Percentiles rank a stretch among this genome's conserved stretches.
phyloP scores from a whole-genome alignment of 495 filamentous ascomycete species.

The Letharia columbiana region DNA sequence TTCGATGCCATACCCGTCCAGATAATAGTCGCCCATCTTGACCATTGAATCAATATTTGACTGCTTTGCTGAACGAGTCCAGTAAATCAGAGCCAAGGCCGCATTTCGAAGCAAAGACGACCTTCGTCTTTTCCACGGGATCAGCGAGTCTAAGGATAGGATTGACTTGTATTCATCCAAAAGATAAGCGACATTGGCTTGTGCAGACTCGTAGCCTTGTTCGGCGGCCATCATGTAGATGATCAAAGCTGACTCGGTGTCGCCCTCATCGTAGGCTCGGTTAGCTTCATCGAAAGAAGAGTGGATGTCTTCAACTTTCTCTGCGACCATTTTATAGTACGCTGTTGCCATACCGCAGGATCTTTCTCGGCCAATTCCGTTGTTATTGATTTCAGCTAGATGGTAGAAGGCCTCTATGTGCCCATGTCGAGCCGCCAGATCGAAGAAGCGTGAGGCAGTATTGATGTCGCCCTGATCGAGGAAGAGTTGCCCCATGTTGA shows the following conservation, averaged over 20 bases:
- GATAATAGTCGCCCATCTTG: conserved; percentile 98
- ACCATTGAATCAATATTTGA: conserved; percentile 87
- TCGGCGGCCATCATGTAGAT: conserved; percentile 88
- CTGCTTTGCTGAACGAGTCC: conserved; percentile 93
- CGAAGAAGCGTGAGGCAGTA: conserved; percentile 78
- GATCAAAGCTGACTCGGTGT: conserved; percentile 75
- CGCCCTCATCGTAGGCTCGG: conserved; percentile 70
- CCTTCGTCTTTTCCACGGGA: conserved; percentile 39
- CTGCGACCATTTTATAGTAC: conserved; percentile 93
- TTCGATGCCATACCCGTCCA: conserved; percentile 65
- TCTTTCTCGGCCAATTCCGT: conserved; percentile 70
- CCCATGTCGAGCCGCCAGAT: conserved; percentile 78
- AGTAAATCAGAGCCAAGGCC: conserved; percentile 78
- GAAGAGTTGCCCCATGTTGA: conserved; percentile 75
- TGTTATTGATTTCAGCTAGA: conserved; percentile 79
- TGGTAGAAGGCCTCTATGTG: conserved; percentile 94
- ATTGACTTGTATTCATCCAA: conserved; percentile 72
- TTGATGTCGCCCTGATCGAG: conserved; percentile 78
- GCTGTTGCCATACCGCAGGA: conserved; percentile 72
- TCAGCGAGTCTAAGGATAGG: conserved; percentile 40
- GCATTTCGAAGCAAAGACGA: conserved; percentile 57
- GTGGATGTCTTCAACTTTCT: conserved; percentile 76
- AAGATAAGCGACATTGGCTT: conserved; percentile 89
- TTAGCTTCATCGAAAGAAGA: conserved; percentile 84
- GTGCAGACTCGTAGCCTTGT: conserved; percentile 87